phyloP scores from a whole-genome alignment of 2,329 filamentous ascomycete species.

The Xylaria digitata region DNA sequence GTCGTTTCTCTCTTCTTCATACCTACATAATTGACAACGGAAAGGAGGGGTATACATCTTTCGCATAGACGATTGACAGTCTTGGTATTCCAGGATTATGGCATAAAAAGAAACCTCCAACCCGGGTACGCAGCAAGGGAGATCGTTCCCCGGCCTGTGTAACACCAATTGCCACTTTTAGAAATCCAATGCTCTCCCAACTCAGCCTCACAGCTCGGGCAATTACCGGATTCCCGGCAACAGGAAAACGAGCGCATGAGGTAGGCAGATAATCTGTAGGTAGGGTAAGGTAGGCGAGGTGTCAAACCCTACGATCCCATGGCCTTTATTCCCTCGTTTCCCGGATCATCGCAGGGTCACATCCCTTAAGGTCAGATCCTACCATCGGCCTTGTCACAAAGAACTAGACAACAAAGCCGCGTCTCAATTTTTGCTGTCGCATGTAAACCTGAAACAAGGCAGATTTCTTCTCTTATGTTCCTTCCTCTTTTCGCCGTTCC shows the following conservation, averaged over 20 bases:
- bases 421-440: slow-evolving; percentile 29
- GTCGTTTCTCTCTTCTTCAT: not conserved
- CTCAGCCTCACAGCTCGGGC: slow-evolving; percentile 25
- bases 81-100: not conserved
- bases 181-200: slow-evolving; percentile 13
- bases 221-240: slow-evolving; percentile 16
- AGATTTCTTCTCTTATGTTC: slow-evolving; percentile 3
- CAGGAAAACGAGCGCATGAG: slow-evolving; percentile 2
- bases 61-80: not conserved
- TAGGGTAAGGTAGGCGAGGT: not conserved
- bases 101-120: not conserved
- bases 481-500: not conserved
- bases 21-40: not conserved
- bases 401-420: slow-evolving; percentile 9
- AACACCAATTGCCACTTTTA: slow-evolving; percentile 20
- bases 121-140: not conserved
- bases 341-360: slow-evolving; percentile 24
- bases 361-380: slow-evolving; percentile 18
- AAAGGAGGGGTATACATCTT: not conserved
- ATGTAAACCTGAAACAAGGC: slow-evolving; percentile 30
- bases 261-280: not conserved
- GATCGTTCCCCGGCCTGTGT: not conserved
- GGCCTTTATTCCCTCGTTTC: slow-evolving; percentile 7
- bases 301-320: slow-evolving; percentile 3
- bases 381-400: slow-evolving; percentile 8